phyloP scores from a whole-genome alignment of 352 stramenopile genomes.

The Phytophthora parvispora region DNA sequence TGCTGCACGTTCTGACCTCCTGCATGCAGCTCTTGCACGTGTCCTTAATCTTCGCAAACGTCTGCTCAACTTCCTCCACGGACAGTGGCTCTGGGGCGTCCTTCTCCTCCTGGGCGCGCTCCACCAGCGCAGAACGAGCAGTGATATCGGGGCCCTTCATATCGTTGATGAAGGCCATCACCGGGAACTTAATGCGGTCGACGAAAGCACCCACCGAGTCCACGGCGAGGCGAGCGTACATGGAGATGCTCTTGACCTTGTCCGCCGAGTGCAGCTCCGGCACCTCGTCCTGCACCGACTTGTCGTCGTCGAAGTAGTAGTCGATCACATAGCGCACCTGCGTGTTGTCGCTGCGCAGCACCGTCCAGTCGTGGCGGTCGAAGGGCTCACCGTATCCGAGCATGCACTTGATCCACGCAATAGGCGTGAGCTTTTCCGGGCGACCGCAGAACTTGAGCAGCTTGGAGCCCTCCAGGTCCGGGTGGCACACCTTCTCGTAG shows the following conservation, averaged over 20 bases:
- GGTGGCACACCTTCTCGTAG: constrained; percentile 96
- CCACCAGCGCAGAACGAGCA: constrained; percentile 57
- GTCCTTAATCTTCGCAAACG: constrained; percentile 87
- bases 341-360: constrained; percentile 91
- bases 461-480: constrained; percentile 80
- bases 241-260: constrained; percentile 92
- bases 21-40: constrained; percentile 87
- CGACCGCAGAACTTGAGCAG: constrained; percentile 98
- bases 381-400: constrained; percentile 94
- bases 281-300: constrained; percentile 78
- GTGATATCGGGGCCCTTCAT: constrained; percentile 60
- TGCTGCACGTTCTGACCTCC: constrained; percentile 80
- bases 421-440: constrained; percentile 97
- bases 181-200: constrained; percentile 85
- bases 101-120: constrained; percentile 47
- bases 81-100: constrained; percentile 59
- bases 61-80: constrained; percentile 80
- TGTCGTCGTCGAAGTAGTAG: constrained; percentile 97
- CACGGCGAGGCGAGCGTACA: constrained; percentile 88
- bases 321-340: constrained; percentile 99
- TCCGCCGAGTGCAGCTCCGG: constrained; percentile 85
- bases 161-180: constrained; percentile 64
- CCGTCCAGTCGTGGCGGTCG: constrained; percentile 99
- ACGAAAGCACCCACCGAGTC: constrained; percentile 78
- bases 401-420: constrained; percentile 94